These are phyloP conservation scores for Chrysoporthe puriensis DNA, from an alignment of 2,329 filamentous ascomycete species.

Conservation along the genomic window DNA sequence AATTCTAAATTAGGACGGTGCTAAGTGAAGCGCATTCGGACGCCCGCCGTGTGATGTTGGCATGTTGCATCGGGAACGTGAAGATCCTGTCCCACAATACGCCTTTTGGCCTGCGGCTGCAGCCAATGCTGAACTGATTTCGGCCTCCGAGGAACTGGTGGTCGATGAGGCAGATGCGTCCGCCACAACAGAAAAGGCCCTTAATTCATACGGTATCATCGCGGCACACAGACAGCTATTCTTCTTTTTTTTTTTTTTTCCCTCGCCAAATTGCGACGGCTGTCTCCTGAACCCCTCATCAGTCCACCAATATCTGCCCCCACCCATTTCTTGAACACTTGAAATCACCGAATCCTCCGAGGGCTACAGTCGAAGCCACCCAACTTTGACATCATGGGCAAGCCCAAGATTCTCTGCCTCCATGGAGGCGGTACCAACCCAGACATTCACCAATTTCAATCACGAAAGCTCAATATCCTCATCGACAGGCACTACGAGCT, in stretches of 20 bases:
- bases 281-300: background rate
- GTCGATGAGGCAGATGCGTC: no score
- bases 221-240: background rate
- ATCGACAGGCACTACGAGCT: constrained; percentile 21
- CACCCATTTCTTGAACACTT: background rate
- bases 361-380: background rate
- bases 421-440: constrained; percentile 23
- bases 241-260: background rate
- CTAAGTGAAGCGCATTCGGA: background rate
- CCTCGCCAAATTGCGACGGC: background rate
- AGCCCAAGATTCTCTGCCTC: constrained; percentile 22
- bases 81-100: background rate
- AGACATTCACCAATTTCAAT: constrained; percentile 22
- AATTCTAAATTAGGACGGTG: constrained; percentile 5
- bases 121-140: constrained; percentile 20
- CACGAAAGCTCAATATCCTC: constrained; percentile 21
- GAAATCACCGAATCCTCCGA: constrained; percentile 12
- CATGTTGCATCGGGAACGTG: constrained; percentile 10
- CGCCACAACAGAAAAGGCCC: background rate
- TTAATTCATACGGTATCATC: background rate
- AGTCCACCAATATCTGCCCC: background rate
- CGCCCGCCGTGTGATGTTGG: background rate
- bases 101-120: constrained; percentile 3
- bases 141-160: constrained; percentile 13
- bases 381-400: constrained; percentile 7